Evolutionary conservation across 2,329 filamentous ascomycete species (phyloP).

Genomic region (Ustilaginoidea virens): DNA sequence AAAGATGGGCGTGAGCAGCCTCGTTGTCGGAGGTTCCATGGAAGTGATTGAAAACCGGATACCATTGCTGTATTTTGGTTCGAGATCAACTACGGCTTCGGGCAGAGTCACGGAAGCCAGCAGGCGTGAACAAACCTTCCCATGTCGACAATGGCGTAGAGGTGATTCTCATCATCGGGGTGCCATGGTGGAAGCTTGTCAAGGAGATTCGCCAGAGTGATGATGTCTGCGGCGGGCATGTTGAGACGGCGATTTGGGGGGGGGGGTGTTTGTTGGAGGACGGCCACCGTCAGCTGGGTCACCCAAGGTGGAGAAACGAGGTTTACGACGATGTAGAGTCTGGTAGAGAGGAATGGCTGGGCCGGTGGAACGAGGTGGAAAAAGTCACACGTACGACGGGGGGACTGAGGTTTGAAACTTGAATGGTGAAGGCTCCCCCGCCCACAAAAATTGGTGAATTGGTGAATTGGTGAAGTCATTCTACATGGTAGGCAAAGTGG

Average conservation of each 20-base stretch:
- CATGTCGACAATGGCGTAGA: constrained; percentile 44
- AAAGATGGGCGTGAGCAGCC: constrained; percentile 64
- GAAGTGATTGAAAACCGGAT: constrained; percentile 85
- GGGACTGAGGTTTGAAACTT: too few species aligned
- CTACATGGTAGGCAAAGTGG: too few species aligned
- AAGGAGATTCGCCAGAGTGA: constrained; percentile 36
- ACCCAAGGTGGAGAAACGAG: too few species aligned
- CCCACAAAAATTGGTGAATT: too few species aligned
- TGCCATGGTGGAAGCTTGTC: constrained; percentile 34
- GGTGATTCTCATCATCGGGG: constrained; percentile 28
- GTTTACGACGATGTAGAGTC: too few species aligned
- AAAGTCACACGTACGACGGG: too few species aligned
- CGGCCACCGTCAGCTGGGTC: too few species aligned
- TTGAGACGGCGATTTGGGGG: not conserved
- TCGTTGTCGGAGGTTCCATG: constrained; percentile 52
- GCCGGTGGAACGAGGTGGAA: too few species aligned
- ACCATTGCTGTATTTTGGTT: constrained; percentile 51
- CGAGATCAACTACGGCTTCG: not conserved
- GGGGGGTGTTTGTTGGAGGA: too few species aligned
- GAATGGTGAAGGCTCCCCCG: too few species aligned
- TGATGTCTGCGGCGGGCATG: constrained; percentile 23
- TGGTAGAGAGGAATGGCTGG: too few species aligned
- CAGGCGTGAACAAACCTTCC: constrained; percentile 28
- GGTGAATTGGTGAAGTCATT: too few species aligned
- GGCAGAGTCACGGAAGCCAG: not conserved